Percentiles rank a stretch among this genome's conserved stretches.
These are phyloP conservation scores for Leishmania turanica DNA, from an alignment of 208 protist genomes.

Conservation along the genomic window DNA sequence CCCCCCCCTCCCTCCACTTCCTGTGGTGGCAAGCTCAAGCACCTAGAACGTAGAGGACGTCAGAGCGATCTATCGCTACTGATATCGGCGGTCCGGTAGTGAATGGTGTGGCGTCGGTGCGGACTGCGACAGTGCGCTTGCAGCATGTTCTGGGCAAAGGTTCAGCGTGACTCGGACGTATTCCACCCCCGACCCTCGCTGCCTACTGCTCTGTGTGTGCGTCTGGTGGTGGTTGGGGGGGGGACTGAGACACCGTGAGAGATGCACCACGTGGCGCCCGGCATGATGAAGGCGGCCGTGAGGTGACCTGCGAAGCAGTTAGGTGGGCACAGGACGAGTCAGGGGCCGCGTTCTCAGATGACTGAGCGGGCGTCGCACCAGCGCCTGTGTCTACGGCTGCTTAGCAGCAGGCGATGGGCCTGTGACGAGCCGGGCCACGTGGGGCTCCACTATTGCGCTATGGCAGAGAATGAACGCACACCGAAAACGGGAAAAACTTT, in stretches of 20 bases:
- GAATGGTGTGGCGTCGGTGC: not conserved
- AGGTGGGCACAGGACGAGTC: not conserved
- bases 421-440: not conserved
- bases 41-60: not conserved
- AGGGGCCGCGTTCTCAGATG: not conserved
- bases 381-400: not conserved
- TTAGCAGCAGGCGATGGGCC: not conserved
- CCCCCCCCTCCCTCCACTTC: not conserved
- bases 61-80: not conserved
- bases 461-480: not conserved
- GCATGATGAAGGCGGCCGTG: not conserved
- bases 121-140: not conserved
- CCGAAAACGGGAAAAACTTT: not conserved
- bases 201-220: not conserved
- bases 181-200: not conserved
- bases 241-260: not conserved
- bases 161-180: not conserved
- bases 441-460: not conserved
- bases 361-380: not conserved
- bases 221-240: too few species aligned
- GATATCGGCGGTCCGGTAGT: not conserved
- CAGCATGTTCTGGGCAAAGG: not conserved
- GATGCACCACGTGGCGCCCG: not conserved
- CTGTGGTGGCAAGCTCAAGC: not conserved
- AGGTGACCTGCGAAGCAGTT: not conserved